Percentiles rank a stretch among this genome's conserved stretches.
Conservation (phyloP, 768 basidiomycete genomes). For the Xerocomus spinulosus region DNA sequence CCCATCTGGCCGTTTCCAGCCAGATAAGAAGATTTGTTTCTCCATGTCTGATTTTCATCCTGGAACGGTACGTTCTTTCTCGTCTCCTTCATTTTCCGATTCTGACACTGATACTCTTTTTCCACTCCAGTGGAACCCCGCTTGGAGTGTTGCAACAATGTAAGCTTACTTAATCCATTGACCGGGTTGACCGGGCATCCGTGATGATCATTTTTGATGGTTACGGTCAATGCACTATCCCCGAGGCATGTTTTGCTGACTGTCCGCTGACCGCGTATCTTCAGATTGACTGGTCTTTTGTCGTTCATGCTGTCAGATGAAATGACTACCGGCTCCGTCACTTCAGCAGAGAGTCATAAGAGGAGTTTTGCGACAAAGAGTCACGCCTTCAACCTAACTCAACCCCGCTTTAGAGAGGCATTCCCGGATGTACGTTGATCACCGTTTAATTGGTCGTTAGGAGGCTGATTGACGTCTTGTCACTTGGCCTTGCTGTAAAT, state of each 20-base stretch:
- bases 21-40: conserved; percentile 95
- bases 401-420: conserved; percentile 78
- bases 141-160: conserved; percentile 95
- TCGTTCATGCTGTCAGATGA: conserved; percentile 96
- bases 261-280: conserved; percentile 9
- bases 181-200: conserved; percentile 4
- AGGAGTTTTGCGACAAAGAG: conserved; percentile 68
- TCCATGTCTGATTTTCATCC: conserved; percentile 97
- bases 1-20: conserved; percentile 85
- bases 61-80: conserved; percentile 57
- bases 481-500: conserved; percentile 14
- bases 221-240: conserved; percentile 13
- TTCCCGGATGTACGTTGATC: conserved; percentile 75
- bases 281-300: conserved; percentile 84
- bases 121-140: conserved; percentile 79
- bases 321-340: conserved; percentile 93
- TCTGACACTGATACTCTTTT: conserved; percentile 1
- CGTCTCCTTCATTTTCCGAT: not conserved
- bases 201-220: conserved; percentile 11
- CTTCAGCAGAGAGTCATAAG: conserved; percentile 75
- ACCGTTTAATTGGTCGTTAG: conserved; percentile 16
- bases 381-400: conserved; percentile 80
- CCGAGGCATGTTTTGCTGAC: conserved; percentile 1
- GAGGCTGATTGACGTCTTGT: conserved; percentile 21
- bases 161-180: conserved; percentile 36